phyloP scores from a whole-genome alignment of 768 basidiomycete species.

The Macrolepiota albuminosa region DNA sequence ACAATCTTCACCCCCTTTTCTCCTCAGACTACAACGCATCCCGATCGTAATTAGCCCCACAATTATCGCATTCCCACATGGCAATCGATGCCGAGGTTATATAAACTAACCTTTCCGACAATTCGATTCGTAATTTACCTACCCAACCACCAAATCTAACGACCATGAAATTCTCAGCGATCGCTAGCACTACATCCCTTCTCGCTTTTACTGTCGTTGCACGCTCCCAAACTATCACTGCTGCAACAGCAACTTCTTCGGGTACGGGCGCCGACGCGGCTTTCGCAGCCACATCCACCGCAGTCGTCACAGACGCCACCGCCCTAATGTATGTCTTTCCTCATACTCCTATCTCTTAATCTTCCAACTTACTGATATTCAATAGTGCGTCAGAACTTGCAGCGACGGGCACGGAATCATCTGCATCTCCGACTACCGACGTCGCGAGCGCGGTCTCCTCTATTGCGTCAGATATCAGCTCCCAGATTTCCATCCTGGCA shows the following conservation, averaged over 20 bases:
- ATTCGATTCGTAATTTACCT: neutral
- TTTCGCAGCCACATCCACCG: neutral
- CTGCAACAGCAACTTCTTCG: neutral
- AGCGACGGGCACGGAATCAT: neutral
- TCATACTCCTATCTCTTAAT: neutral
- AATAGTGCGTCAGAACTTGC: neutral
- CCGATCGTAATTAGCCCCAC: neutral
- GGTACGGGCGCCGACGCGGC: neutral
- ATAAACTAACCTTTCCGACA: neutral
- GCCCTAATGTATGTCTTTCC: neutral
- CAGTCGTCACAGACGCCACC: neutral
- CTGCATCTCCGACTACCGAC: neutral
- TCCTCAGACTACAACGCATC: neutral
- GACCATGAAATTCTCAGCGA: constrained; percentile 10
- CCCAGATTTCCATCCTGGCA: neutral
- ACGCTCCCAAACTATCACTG: neutral
- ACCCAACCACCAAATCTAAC: neutral
- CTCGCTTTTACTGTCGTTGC: constrained; percentile 1
- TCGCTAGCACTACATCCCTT: constrained; percentile 4
- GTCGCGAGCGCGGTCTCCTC: neutral
- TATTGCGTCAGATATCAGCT: neutral
- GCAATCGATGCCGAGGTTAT: neutral
- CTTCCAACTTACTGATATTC: neutral
- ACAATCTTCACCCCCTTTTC: neutral
- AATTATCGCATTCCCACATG: neutral